phyloP scores from a whole-genome alignment of 371 early-diverging fungal genomes.

The Nematocida ausubeli region DNA sequence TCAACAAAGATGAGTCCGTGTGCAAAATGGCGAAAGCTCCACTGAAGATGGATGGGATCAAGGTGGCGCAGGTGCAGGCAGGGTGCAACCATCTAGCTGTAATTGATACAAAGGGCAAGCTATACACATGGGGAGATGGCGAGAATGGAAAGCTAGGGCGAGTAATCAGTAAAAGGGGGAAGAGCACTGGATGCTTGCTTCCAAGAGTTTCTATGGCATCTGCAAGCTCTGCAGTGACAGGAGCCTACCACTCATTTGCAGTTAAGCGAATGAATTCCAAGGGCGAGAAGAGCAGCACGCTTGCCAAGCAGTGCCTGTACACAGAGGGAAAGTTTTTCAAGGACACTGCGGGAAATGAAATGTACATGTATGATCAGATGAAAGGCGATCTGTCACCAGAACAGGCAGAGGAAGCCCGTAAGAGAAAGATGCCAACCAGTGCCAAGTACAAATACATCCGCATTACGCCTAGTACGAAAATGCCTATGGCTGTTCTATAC shows the following conservation, averaged over 20 bases:
- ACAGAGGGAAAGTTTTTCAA: not conserved
- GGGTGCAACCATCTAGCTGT: conserved; percentile 85
- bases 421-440: not conserved
- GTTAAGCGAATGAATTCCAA: not conserved
- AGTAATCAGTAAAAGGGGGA: not conserved
- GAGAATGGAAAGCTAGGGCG: conserved; percentile 69
- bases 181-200: not conserved
- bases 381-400: conserved; percentile 3
- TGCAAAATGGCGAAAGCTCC: conserved; percentile 71
- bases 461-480: not conserved
- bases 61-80: conserved; percentile 73
- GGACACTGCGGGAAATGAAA: not conserved
- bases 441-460: not conserved
- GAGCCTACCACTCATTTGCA: conserved; percentile 48
- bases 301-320: not conserved
- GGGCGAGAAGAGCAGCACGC: not conserved
- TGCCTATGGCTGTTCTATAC: not conserved
- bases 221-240: conserved; percentile 13
- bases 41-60: conserved; percentile 69
- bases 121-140: conserved; percentile 89
- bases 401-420: not conserved
- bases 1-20: conserved; percentile 63
- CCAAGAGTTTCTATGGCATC: conserved; percentile 23
- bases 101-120: conserved; percentile 72
- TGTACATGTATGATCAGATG: conserved; percentile 28